Conservation (phyloP, 2,329 filamentous ascomycete species). For the Colletotrichum brevisporum region DNA sequence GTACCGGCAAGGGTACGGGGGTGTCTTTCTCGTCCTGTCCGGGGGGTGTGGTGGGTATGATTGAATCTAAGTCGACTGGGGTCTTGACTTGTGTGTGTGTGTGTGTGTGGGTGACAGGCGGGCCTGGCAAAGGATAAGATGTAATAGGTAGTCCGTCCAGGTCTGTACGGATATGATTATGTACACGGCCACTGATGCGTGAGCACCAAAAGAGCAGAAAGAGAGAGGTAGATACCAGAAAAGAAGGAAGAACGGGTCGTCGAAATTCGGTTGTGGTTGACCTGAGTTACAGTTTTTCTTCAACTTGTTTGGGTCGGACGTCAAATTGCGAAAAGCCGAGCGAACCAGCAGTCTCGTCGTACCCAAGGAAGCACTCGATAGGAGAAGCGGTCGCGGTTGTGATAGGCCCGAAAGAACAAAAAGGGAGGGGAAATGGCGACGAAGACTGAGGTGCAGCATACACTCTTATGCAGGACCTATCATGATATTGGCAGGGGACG, state of each 20-base stretch:
- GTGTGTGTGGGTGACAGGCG: neutral
- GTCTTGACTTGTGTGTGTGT: constrained; percentile 15
- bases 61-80: constrained; percentile 40
- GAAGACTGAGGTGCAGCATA: constrained; percentile 9
- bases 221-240: neutral
- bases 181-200: constrained; percentile 5
- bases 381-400: constrained; percentile 9
- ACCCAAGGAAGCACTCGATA: constrained; percentile 6
- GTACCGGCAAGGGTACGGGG: constrained; percentile 41
- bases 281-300: no score
- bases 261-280: neutral
- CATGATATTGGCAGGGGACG: constrained; percentile 37
- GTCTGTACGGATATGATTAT: no score
- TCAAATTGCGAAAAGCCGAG: constrained; percentile 9
- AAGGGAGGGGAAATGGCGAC: constrained; percentile 10
- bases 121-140: constrained; percentile 35
- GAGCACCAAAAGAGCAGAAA: neutral
- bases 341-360: constrained; percentile 2
- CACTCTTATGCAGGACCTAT: constrained; percentile 32
- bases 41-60: constrained; percentile 40
- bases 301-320: neutral
- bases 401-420: constrained; percentile 18
- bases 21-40: constrained; percentile 33
- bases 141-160: constrained; percentile 7
- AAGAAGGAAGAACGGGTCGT: constrained; percentile 5